Evolutionary conservation across 345 rosid genomes (phyloP).

Genomic region (Schrenkiella parvula): DNA sequence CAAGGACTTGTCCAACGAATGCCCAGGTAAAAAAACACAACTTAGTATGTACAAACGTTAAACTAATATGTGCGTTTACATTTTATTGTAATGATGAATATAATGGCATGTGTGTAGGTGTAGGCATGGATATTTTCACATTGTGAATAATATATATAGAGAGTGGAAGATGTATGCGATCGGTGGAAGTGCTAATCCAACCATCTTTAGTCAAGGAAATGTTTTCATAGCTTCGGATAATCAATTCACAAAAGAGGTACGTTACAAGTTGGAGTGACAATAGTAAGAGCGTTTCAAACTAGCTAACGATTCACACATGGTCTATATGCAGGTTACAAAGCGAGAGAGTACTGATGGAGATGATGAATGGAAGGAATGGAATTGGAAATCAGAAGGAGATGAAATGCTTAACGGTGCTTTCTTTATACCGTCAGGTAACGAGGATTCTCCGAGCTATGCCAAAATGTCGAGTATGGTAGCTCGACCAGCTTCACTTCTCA

Average conservation of each 20-base stretch:
- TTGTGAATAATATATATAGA: conserved; percentile 54
- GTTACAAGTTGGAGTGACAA: too few relatives aligned
- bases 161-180: conserved; percentile 69
- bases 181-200: conserved; percentile 75
- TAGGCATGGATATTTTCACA: conserved; percentile 68
- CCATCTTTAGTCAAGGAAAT: conserved; percentile 70
- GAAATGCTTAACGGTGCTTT: conserved; percentile 59
- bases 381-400: conserved; percentile 72
- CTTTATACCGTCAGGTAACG: conserved; percentile 53
- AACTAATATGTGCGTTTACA: not conserved
- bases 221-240: conserved; percentile 50
- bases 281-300: not conserved
- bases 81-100: not conserved
- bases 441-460: conserved; percentile 43
- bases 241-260: conserved; percentile 49
- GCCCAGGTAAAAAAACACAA: conserved; percentile 50
- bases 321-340: conserved; percentile 50
- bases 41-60: not conserved
- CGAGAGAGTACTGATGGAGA: conserved; percentile 33
- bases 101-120: conserved; percentile 42
- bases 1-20: conserved; percentile 66
- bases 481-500: conserved; percentile 50
- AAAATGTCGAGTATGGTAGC: conserved; percentile 70
- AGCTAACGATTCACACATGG: not conserved
- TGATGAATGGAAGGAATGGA: conserved; percentile 55